These are phyloP conservation scores for Ambrosia artemisiifolia DNA, from an alignment of 129 eudicot genomes.

Conservation along the genomic window DNA sequence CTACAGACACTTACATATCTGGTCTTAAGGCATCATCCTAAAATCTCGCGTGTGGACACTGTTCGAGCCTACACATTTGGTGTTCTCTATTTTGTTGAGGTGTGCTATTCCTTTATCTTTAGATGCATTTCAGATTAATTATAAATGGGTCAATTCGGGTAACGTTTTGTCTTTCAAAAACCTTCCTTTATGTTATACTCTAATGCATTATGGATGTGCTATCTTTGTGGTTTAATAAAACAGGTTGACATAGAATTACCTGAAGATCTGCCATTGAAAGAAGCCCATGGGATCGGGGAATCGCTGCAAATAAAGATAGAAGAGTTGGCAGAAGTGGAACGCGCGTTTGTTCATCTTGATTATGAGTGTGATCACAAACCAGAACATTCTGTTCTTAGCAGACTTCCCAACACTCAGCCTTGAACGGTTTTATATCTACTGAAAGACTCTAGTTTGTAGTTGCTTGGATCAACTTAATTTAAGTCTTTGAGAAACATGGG, in stretches of 20 bases:
- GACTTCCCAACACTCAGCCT: conserved; percentile 61
- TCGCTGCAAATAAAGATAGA: conserved; percentile 67
- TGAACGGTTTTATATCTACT: conserved; percentile 26
- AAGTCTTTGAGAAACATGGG: conserved; percentile 4
- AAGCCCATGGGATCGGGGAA: conserved; percentile 73
- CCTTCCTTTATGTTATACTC: neutral
- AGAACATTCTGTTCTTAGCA: conserved; percentile 57
- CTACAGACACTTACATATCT: conserved; percentile 73
- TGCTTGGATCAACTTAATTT: conserved; percentile 2
- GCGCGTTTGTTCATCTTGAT: conserved; percentile 80
- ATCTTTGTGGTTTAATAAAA: neutral
- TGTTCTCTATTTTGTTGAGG: conserved; percentile 78
- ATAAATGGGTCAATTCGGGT: neutral
- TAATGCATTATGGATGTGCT: neutral
- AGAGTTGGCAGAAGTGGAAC: conserved; percentile 71
- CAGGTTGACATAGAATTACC: conserved; percentile 78
- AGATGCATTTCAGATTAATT: neutral
- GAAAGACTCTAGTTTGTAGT: conserved; percentile 3
- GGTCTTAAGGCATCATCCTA: conserved; percentile 57
- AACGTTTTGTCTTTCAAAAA: too few relatives aligned
- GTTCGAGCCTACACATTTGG: conserved; percentile 81
- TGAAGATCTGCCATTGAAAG: conserved; percentile 62
- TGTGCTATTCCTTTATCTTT: neutral
- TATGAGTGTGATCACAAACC: conserved; percentile 82
- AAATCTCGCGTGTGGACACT: conserved; percentile 64